These are phyloP conservation scores for Gossypium gossypioides DNA, from an alignment of 441 rosid genomes.

Conservation along the genomic window DNA sequence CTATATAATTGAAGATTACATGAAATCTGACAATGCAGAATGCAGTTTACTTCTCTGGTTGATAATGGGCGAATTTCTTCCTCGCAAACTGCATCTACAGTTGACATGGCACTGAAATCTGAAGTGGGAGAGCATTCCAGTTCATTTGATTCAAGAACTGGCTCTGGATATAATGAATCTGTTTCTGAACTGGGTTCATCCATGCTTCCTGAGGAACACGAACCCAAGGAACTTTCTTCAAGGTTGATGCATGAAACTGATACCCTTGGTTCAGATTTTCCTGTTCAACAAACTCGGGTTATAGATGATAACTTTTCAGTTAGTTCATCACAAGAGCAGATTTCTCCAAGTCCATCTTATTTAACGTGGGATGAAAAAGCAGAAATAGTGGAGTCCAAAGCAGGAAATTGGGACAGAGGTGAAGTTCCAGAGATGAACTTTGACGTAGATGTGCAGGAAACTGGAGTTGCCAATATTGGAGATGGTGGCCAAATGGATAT, in stretches of 20 bases:
- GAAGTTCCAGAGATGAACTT: conserved; percentile 23
- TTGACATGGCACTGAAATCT: conserved; percentile 43
- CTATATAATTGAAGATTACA: conserved; percentile 22
- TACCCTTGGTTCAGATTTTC: conserved; percentile 34
- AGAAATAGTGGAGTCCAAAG: conserved; percentile 42
- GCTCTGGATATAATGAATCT: conserved; percentile 57
- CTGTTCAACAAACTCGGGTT: conserved; percentile 29
- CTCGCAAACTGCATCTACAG: conserved; percentile 40
- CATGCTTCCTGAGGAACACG: conserved; percentile 38
- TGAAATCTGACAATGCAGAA: conserved; percentile 35
- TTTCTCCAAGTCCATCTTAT: conserved; percentile 36
- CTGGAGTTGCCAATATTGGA: conserved; percentile 14
- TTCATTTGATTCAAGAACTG: conserved; percentile 56
- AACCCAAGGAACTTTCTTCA: conserved; percentile 33
- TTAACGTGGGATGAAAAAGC: conserved; percentile 77
- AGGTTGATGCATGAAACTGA: conserved; percentile 30
- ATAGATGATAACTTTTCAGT: conserved; percentile 23
- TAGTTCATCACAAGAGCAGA: conserved; percentile 32
- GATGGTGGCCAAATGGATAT: conserved; percentile 23
- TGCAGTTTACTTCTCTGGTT: conserved; percentile 39
- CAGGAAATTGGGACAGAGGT: conserved; percentile 20
- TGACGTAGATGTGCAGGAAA: conserved; percentile 16
- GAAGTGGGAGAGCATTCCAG: conserved; percentile 43
- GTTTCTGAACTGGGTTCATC: conserved; percentile 39
- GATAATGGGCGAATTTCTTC: conserved; percentile 47